These are phyloP conservation scores for Serendipita indica DNA, from an alignment of 768 basidiomycete genomes.

Conservation along the genomic window DNA sequence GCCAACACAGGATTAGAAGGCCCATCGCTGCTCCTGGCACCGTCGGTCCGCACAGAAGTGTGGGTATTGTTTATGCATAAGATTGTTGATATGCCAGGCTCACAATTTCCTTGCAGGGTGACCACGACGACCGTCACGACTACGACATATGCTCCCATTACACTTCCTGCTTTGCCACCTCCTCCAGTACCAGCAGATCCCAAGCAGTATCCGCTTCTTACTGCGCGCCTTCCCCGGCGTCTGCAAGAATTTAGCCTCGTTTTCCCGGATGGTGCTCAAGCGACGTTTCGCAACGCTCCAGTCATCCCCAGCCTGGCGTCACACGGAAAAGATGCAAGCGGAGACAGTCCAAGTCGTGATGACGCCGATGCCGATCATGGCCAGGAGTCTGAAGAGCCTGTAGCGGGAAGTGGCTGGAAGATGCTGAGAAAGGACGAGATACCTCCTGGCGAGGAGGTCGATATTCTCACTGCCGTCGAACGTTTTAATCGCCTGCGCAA, in stretches of 20 bases:
- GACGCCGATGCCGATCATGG: slow-evolving; percentile 47
- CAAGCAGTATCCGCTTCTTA: slow-evolving; percentile 64
- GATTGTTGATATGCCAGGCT: slow-evolving; percentile 10
- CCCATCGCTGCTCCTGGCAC: not conserved
- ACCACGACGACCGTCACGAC: slow-evolving; percentile 87
- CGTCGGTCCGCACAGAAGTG: slow-evolving; percentile 8
- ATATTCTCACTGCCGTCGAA: slow-evolving; percentile 67
- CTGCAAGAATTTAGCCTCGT: slow-evolving; percentile 61
- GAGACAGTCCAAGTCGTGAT: slow-evolving; percentile 24
- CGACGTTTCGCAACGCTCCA: slow-evolving; percentile 43
- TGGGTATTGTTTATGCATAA: not conserved
- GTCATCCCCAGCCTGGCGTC: not conserved
- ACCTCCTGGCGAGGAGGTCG: slow-evolving; percentile 26
- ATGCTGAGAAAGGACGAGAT: slow-evolving; percentile 46
- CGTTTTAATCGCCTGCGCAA: slow-evolving; percentile 49
- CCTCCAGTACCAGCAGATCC: slow-evolving; percentile 60
- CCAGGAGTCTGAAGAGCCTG: slow-evolving; percentile 53
- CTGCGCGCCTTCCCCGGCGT: slow-evolving; percentile 57
- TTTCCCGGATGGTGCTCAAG: slow-evolving; percentile 68
- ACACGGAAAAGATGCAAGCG: not conserved
- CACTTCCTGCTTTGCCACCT: slow-evolving; percentile 55
- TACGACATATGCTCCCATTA: slow-evolving; percentile 80
- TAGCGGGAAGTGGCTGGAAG: slow-evolving; percentile 55
- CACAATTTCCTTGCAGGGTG: slow-evolving; percentile 36
- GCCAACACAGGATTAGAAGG: not conserved